Evolutionary conservation across 2,329 filamentous ascomycete genomes (phyloP).

Genomic region (Paecilomyces dactylethromorphus): DNA sequence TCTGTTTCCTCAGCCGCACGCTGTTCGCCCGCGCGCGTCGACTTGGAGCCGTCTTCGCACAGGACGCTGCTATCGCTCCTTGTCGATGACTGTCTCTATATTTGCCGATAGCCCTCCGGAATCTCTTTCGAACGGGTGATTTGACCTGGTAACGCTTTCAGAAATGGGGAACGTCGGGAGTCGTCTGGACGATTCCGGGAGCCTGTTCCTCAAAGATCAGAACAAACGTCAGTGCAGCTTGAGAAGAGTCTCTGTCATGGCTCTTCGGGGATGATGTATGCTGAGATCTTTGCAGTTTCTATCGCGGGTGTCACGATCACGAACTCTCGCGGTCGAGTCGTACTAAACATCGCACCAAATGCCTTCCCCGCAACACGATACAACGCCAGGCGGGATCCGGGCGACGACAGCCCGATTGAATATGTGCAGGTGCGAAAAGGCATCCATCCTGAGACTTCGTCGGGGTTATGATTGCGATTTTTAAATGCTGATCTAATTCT

Average conservation of each 20-base stretch:
- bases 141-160: slow-evolving; percentile 21
- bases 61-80: slow-evolving; percentile 17
- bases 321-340: slow-evolving; percentile 68
- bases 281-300: slow-evolving; percentile 55
- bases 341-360: slow-evolving; percentile 77
- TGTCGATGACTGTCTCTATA: slow-evolving; percentile 26
- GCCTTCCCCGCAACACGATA: slow-evolving; percentile 78
- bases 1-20: slow-evolving; percentile 5
- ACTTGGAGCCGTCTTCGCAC: slow-evolving; percentile 6
- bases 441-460: neutral
- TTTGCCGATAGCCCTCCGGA: slow-evolving; percentile 20
- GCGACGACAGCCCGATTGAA: slow-evolving; percentile 73
- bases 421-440: slow-evolving; percentile 71
- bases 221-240: slow-evolving; percentile 65
- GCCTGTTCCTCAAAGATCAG: slow-evolving; percentile 84
- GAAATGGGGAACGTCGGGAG: slow-evolving; percentile 91
- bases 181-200: slow-evolving; percentile 71
- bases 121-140: slow-evolving; percentile 20
- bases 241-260: neutral
- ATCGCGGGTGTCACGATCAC: slow-evolving; percentile 77
- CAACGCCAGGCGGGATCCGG: slow-evolving; percentile 61
- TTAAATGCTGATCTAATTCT: slow-evolving; percentile 2
- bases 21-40: slow-evolving; percentile 7
- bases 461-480: neutral
- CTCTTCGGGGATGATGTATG: neutral